Base-by-base conservation (phyloP, 2,329 filamentous ascomycete genomes). In the Aaosphaeria arxii region DNA sequence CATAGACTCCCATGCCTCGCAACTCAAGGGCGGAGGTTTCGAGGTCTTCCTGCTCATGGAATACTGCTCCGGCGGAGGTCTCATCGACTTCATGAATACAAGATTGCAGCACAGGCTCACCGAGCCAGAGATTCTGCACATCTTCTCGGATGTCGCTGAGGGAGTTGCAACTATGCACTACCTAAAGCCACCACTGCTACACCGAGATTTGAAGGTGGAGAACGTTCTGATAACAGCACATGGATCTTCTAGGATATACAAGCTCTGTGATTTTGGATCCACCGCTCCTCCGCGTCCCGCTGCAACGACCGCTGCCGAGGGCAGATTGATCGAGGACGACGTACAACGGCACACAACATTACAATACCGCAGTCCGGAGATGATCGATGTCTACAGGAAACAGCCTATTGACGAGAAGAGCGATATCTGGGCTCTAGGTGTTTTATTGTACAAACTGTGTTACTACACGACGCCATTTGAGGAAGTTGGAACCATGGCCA, bases 61-160 rank as follows among this genome's bases (percentile, higher is more conserved):
- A 70, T 96, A 87, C 72, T 99, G 94, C 75, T 85, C 88, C 63
- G 94, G 94, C 44, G 94, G 94, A 55, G 92, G 94, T 33, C 75
- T 99, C 67, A 99, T 99, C 69, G 94, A 99, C 74, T 99, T 97
- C 70, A 99, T 99, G 94, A 99, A 99, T 74, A 99, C 94, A 33
- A 84, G 94, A 45, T 76, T 99, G 62, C 94, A 99, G 74, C 91
- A 99, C 70, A 88, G 94, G 44, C 79, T 99, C 71, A 99, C 92
- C 33, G 94, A 99, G 75, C 92, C 94, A 43, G 94, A 99, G 77
- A 96, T 99, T 59, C 77, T 99, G 61, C 88, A 91, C 76, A 97
- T 99, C 72, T 97, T 99, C 74, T 87, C 87, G 44, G 94, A 99
- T 69, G 89, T 96, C 47, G 88, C 91, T 42, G 92, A 97, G 74